These are phyloP conservation scores for Saussurea involucrata DNA, from an alignment of 129 eudicot species.

Conservation along the genomic window DNA sequence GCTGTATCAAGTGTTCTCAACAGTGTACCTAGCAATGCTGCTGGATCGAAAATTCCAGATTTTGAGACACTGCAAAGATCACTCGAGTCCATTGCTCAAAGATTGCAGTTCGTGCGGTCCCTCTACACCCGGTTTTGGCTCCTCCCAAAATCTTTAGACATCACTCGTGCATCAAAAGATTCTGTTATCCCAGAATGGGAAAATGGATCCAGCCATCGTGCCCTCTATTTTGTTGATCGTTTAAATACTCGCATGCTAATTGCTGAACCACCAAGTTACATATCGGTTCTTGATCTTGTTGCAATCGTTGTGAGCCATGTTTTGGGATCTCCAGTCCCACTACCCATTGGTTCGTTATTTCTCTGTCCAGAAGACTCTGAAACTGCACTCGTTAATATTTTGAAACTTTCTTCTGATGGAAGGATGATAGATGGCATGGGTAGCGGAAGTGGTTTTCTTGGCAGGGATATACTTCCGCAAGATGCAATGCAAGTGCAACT, in stretches of 20 bases:
- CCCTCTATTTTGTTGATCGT: conserved; percentile 68
- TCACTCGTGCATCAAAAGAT: conserved; percentile 57
- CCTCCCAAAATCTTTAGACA: conserved; percentile 67
- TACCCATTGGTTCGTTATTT: conserved; percentile 69
- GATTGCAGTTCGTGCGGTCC: conserved; percentile 59
- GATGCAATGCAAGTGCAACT: conserved; percentile 91
- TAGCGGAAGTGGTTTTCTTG: conserved; percentile 49
- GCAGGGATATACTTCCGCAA: conserved; percentile 83
- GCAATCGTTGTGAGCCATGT: conserved; percentile 72
- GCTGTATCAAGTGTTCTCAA: conserved; percentile 62
- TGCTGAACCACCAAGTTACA: conserved; percentile 82
- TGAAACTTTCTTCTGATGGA: conserved; percentile 64
- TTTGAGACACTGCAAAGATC: conserved; percentile 35
- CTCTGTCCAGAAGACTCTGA: conserved; percentile 71
- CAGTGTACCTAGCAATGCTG: conserved; percentile 35
- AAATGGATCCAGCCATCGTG: conserved; percentile 50
- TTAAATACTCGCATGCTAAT: conserved; percentile 46
- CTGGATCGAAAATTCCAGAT: conserved; percentile 32
- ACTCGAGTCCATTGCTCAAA: conserved; percentile 59
- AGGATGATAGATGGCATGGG: conserved; percentile 33
- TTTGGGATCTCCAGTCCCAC: conserved; percentile 70
- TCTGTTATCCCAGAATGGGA: conserved; percentile 76
- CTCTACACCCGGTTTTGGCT: conserved; percentile 75
- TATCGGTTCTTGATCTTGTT: conserved; percentile 66
- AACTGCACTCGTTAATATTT: conserved; percentile 49